A percentile compares a stretch with the other conserved stretches of the same genome.
phyloP scores from a whole-genome alignment of 108 stramenopile genomes.

The Cyclotella kingstonii region DNA sequence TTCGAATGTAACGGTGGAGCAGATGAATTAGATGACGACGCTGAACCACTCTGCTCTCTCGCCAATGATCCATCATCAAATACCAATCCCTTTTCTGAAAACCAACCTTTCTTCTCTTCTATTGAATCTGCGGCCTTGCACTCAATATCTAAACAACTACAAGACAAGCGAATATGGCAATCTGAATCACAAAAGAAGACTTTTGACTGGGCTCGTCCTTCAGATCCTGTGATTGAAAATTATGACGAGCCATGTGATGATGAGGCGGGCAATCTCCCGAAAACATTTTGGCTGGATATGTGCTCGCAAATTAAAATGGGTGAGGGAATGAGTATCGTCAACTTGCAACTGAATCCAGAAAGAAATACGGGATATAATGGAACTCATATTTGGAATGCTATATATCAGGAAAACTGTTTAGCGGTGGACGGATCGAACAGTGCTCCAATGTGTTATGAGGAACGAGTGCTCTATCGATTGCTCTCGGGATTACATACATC shows the following conservation, averaged over 20 bases:
- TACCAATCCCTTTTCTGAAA: slow-evolving; percentile 16
- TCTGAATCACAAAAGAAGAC: slow-evolving; percentile 65
- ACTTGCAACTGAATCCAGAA: slow-evolving; percentile 88
- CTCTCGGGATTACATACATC: slow-evolving; percentile 87
- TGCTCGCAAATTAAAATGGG: slow-evolving; percentile 67
- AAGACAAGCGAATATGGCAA: slow-evolving; percentile 39
- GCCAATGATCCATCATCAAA: slow-evolving; percentile 33
- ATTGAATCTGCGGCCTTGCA: slow-evolving; percentile 53
- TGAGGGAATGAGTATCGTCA: slow-evolving; percentile 70
- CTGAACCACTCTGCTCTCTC: slow-evolving; percentile 67
- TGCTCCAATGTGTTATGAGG: slow-evolving; percentile 83
- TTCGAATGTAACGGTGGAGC: slow-evolving; percentile 70
- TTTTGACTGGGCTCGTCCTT: slow-evolving; percentile 70
- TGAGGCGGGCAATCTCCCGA: slow-evolving; percentile 53
- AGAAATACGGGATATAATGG: slow-evolving; percentile 96
- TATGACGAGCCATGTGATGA: slow-evolving; percentile 51
- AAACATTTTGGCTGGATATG: slow-evolving; percentile 88
- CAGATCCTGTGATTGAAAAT: slow-evolving; percentile 56
- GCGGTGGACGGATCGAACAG: slow-evolving; percentile 33
- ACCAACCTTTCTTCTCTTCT: too few species aligned
- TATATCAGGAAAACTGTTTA: slow-evolving; percentile 93
- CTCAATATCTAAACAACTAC: slow-evolving; percentile 32
- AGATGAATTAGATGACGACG: slow-evolving; percentile 73
- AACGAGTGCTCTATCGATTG: slow-evolving; percentile 88
- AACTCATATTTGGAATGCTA: slow-evolving; percentile 87